A percentile compares a stretch with the other conserved stretches of the same genome.
Conservation (phyloP, 306 rosid genomes). For the Oemleria cerasiformis region DNA sequence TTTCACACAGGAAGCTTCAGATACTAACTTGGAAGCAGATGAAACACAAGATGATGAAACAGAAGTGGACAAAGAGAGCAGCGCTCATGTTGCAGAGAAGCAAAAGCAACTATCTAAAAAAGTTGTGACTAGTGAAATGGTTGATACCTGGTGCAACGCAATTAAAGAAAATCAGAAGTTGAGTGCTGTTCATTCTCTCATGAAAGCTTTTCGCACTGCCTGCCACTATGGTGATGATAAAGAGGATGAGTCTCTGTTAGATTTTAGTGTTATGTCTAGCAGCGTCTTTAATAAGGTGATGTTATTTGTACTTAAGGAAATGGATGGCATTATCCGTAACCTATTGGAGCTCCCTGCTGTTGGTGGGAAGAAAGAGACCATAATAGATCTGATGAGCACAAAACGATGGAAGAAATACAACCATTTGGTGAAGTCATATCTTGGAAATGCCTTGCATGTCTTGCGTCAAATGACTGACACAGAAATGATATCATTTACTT, state of each 20-base stretch:
- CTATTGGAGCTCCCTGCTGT: slow-evolving; percentile 70
- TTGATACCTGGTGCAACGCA: slow-evolving; percentile 72
- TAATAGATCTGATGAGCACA: slow-evolving; percentile 58
- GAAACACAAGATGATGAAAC: slow-evolving; percentile 31
- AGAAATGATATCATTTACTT: slow-evolving; percentile 82
- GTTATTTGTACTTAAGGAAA: slow-evolving; percentile 73
- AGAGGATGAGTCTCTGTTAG: slow-evolving; percentile 43
- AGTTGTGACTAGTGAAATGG: slow-evolving; percentile 66
- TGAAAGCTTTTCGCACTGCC: slow-evolving; percentile 81
- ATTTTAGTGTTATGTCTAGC: slow-evolving; percentile 75
- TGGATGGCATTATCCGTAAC: slow-evolving; percentile 83
- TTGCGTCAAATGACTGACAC: slow-evolving; percentile 97
- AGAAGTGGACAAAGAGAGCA: slow-evolving; percentile 34
- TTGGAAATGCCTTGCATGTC: slow-evolving; percentile 86
- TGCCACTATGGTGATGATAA: slow-evolving; percentile 94
- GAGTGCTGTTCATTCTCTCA: slow-evolving; percentile 59
- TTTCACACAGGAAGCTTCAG: slow-evolving; percentile 58
- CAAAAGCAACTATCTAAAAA: slow-evolving; percentile 39
- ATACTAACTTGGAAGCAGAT: slow-evolving; percentile 47
- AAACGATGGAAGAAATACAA: slow-evolving; percentile 70
- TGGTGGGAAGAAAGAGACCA: slow-evolving; percentile 82
- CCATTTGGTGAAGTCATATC: slow-evolving; percentile 84
- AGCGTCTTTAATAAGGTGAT: slow-evolving; percentile 84
- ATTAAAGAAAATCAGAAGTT: slow-evolving; percentile 58
- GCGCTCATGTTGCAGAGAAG: slow-evolving; percentile 33